These are phyloP conservation scores for Begonia masoniana DNA, from an alignment of 306 rosid genomes.

Conservation along the genomic window DNA sequence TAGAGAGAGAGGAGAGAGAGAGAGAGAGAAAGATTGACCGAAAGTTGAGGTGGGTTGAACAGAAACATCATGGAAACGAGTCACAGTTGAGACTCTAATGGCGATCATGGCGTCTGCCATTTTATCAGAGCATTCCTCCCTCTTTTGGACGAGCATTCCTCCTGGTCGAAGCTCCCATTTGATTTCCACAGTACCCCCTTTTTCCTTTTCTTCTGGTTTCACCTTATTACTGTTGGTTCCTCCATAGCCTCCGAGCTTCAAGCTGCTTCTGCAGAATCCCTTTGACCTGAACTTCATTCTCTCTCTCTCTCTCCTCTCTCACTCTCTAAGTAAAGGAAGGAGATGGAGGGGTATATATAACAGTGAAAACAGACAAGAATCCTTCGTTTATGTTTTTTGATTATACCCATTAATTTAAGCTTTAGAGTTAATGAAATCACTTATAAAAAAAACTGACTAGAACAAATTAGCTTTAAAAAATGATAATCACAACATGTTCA, in stretches of 20 bases:
- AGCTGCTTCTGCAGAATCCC: constrained; percentile 54
- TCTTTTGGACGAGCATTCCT: constrained; percentile 93
- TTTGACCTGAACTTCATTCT: constrained; percentile 83
- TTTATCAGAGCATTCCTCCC: constrained; percentile 28
- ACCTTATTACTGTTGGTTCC: constrained; percentile 5
- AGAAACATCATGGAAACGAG: constrained; percentile 65
- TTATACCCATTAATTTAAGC: too few species aligned
- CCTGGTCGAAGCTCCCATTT: constrained; percentile 97
- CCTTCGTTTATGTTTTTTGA: neutral
- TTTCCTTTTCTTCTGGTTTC: constrained; percentile 5
- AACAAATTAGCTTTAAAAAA: constrained; percentile 12
- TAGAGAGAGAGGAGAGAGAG: neutral
- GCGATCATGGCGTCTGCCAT: constrained; percentile 38
- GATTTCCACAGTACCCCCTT: constrained; percentile 32
- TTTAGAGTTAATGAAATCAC: too few species aligned
- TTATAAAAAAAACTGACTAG: neutral
- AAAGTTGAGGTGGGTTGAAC: constrained; percentile 72
- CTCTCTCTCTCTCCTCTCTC: neutral
- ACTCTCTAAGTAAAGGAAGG: constrained; percentile 2
- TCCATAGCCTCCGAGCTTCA: constrained; percentile 34
- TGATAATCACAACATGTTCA: constrained; percentile 21
- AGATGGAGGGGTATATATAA: constrained; percentile 11
- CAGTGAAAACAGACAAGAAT: constrained; percentile 3
- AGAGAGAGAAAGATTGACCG: constrained; percentile 26
- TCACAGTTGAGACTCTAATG: constrained; percentile 69